Conservation (phyloP, 768 basidiomycete species). For the Strobilomyces confusus region DNA sequence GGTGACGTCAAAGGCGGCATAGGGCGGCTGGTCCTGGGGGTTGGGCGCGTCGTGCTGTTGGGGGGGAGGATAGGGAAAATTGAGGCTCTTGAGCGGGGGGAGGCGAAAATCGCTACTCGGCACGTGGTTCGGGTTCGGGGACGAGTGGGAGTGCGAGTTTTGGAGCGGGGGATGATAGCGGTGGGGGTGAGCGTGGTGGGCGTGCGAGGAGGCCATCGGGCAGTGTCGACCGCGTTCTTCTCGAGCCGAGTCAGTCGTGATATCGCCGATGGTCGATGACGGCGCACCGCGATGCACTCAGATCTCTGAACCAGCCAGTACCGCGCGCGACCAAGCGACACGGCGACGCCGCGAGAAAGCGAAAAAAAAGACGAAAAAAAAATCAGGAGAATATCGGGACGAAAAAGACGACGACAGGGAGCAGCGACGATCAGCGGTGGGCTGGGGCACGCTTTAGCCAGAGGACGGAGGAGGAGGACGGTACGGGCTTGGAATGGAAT, state of each 20-base stretch:
- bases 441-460: neutral
- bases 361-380: conserved; percentile 7
- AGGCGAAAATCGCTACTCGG: conserved; percentile 50
- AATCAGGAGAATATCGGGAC: conserved; percentile 4
- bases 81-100: conserved; percentile 71
- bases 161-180: conserved; percentile 15
- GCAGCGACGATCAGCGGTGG: conserved; percentile 1
- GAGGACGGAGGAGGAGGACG: conserved; percentile 6
- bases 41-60: conserved; percentile 19
- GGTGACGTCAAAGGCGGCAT: conserved; percentile 16
- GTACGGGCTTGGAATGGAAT: conserved; percentile 11
- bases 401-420: conserved; percentile 21
- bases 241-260: conserved; percentile 3
- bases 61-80: conserved; percentile 47
- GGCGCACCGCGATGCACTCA: conserved; percentile 12
- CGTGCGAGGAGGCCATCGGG: conserved; percentile 46
- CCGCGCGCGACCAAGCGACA: conserved; percentile 3
- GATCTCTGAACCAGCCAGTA: conserved; percentile 14
- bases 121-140: conserved; percentile 33
- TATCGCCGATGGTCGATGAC: conserved; percentile 20
- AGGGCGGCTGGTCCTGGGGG: conserved; percentile 10
- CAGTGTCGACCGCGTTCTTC: conserved; percentile 6
- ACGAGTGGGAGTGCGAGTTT: conserved; percentile 22
- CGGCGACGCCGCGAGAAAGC: neutral
- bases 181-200: conserved; percentile 33